phyloP scores from a whole-genome alignment of 1,139 yeast genomes.

The Wickerhamiella pararugosa region DNA sequence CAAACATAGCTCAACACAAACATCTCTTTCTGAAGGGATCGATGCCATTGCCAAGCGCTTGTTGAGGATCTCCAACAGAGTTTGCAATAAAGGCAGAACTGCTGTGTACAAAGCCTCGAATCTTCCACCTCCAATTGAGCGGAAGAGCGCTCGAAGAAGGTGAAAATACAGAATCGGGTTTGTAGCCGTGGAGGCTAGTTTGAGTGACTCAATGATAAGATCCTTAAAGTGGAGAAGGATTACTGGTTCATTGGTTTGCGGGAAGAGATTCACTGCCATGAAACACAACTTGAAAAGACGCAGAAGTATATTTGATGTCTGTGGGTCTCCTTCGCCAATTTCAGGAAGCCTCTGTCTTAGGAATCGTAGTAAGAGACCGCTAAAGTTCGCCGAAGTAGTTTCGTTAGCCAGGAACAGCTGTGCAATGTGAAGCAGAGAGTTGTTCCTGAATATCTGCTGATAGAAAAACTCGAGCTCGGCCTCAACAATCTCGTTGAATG shows the following conservation, averaged over 20 bases:
- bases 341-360: slow-evolving; percentile 59
- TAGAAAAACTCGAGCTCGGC: slow-evolving; percentile 67
- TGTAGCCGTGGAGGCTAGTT: slow-evolving; percentile 70
- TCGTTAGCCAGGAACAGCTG: slow-evolving; percentile 91
- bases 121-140: slow-evolving; percentile 93
- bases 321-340: slow-evolving; percentile 66
- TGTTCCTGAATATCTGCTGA: slow-evolving; percentile 66
- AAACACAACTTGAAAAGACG: slow-evolving; percentile 81
- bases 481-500: slow-evolving; percentile 83
- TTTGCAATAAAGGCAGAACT: slow-evolving; percentile 79
- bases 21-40: slow-evolving; percentile 79
- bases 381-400: slow-evolving; percentile 80
- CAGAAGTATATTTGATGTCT: slow-evolving; percentile 67
- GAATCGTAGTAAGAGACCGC: slow-evolving; percentile 71
- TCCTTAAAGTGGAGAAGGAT: slow-evolving; percentile 75
- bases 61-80: slow-evolving; percentile 70
- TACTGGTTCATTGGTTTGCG: slow-evolving; percentile 73
- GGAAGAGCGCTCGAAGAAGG: slow-evolving; percentile 71
- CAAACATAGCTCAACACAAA: slow-evolving; percentile 84
- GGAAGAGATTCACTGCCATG: slow-evolving; percentile 90
- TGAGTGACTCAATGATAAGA: slow-evolving; percentile 66
- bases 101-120: slow-evolving; percentile 86
- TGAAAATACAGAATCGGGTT: slow-evolving; percentile 87
- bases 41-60: slow-evolving; percentile 71
- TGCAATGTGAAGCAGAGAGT: slow-evolving; percentile 79